Conservation (phyloP, 2,329 filamentous ascomycete species). For the Fusarium concolor region DNA sequence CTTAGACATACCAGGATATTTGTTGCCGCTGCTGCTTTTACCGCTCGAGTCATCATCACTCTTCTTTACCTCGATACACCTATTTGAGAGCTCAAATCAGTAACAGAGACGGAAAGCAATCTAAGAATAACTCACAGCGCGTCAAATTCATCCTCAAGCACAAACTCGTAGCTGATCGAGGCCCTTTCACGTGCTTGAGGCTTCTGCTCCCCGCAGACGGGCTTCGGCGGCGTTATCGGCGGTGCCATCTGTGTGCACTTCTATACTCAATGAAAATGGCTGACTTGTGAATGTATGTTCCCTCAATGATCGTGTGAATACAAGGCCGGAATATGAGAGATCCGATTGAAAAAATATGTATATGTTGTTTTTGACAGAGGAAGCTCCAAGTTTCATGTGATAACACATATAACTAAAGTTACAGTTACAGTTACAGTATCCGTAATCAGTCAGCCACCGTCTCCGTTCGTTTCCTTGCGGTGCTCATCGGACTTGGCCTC, state of each 20-base stretch:
- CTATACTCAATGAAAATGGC: background rate
- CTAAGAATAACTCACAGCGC: conserved; percentile 58
- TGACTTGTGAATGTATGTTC: background rate
- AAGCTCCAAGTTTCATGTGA: conserved; percentile 25
- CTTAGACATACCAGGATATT: conserved; percentile 52
- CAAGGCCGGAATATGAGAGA: conserved; percentile 2
- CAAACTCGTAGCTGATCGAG: conserved; percentile 50
- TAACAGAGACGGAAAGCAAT: background rate
- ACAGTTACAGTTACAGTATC: background rate
- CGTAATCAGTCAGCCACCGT: conserved; percentile 5
- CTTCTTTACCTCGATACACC: conserved; percentile 55
- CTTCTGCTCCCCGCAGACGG: conserved; percentile 35
- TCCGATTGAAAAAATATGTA: background rate
- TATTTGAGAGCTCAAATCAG: conserved; percentile 23
- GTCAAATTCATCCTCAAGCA: conserved; percentile 65
- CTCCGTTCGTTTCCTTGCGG: conserved; percentile 2
- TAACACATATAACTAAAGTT: conserved; percentile 19
- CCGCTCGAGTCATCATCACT: conserved; percentile 27
- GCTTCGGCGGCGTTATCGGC: conserved; percentile 32
- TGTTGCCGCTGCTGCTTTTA: conserved; percentile 43
- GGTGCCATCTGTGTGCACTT: conserved; percentile 29
- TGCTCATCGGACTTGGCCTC: conserved; percentile 22
- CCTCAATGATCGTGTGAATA: background rate
- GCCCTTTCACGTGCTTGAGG: conserved; percentile 36
- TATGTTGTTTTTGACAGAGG: conserved; percentile 9